These are phyloP conservation scores for Nepenthes alata DNA, from an alignment of 179 eudicot species.

Conservation along the genomic window DNA sequence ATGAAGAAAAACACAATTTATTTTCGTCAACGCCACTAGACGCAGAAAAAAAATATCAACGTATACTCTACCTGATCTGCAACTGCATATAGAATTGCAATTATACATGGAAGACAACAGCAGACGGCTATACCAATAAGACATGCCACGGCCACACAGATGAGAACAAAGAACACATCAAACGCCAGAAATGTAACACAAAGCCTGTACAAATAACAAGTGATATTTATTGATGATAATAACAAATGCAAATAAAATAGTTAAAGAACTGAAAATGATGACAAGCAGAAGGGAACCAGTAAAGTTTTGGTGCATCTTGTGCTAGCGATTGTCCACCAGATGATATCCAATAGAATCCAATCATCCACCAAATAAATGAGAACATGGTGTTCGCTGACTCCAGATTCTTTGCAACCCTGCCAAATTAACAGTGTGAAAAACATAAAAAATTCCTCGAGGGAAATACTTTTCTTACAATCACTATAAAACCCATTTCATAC, in stretches of 20 bases:
- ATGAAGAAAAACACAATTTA: constrained; percentile 1
- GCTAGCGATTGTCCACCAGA: constrained; percentile 52
- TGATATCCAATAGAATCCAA: constrained; percentile 82
- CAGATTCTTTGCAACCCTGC: constrained; percentile 69
- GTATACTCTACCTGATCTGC: constrained; percentile 67
- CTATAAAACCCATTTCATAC: too few relatives aligned
- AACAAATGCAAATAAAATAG: not conserved
- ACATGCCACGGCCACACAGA: constrained; percentile 79
- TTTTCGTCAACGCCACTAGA: not conserved
- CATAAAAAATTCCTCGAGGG: not conserved
- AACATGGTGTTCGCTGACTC: constrained; percentile 73
- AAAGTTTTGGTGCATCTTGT: constrained; percentile 56
- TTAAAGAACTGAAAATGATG: not conserved
- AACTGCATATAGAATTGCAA: constrained; percentile 66
- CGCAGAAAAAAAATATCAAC: not conserved
- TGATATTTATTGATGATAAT: constrained; percentile 5
- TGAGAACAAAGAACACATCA: constrained; percentile 80
- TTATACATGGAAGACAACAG: constrained; percentile 81
- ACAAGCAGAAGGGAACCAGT: constrained; percentile 35
- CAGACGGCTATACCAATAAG: constrained; percentile 72
- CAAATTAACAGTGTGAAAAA: constrained; percentile 4
- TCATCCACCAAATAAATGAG: constrained; percentile 84
- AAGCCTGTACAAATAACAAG: constrained; percentile 48
- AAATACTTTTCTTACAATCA: too few relatives aligned
- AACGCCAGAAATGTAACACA: constrained; percentile 76